Evolutionary conservation across 1,139 yeast genomes (phyloP), one percentile per base, ranked within the genome.

Genomic region (Geotrichum histeridarum): DNA sequence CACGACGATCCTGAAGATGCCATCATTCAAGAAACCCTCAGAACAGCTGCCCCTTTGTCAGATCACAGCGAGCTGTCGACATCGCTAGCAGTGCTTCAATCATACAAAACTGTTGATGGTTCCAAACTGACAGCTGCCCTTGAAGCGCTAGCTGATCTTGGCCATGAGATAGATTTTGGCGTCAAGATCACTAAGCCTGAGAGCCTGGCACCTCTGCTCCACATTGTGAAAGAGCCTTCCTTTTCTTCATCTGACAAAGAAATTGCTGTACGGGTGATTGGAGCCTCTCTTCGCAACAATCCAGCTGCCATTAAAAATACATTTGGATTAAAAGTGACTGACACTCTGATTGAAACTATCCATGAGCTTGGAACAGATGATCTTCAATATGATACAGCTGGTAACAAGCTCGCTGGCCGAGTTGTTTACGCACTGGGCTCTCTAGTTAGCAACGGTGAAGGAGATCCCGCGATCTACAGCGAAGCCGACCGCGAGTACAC

Each of bases 141-240:
- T 43, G 80, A 79, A 27, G 69, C 72, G 0, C 67, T 86, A 56
- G 76, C 75, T 8, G 91, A 86, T 8, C 70, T 79, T 60, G 77
- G 85, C 44, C 88, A 85, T 62, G 91, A 84, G 60, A 66, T 78
- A 30, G 87, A 85, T 54, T 78, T 77, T 61, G 93, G 93, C 0
- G 73, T 71, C 3, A 71, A 71, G 33, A 64, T 78, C 44, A 68
- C 70, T 15, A 64, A 64, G 12, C 55, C 65, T 12, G 61, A 58
- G 33, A 62, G 64, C 6, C 55, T 58, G n/a, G 55, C 54, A n/a
- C 30, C 35, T 30, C 57, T 71, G 41, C 54, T 69, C 17, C 59
- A 63, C 8, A 57, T 71, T 11, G 54, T 63, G 33, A 54, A 59
- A 36, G 59, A 61, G 51, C 37, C 53, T 0, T 57, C 56, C 31